Evolutionary conservation across 495 filamentous ascomycete genomes (phyloP), one percentile per base, ranked within the genome.

Genomic region (Trichoderma virens): DNA sequence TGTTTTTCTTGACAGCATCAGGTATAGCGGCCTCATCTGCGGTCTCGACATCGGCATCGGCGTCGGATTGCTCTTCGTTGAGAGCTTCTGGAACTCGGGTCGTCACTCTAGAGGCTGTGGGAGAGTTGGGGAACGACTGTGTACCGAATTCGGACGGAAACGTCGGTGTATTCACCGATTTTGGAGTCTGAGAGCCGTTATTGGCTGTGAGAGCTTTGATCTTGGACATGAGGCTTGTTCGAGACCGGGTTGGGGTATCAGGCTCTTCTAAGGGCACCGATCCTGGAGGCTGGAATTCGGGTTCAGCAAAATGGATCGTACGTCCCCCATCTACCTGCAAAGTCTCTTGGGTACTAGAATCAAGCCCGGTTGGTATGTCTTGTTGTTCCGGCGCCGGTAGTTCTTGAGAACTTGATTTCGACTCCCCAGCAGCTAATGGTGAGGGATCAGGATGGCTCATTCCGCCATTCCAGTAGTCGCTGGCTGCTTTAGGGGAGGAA

Each of bases 1-100:
- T 85, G 71, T 79, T 79, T 75, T 80, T 70, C 68, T 78, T 72
- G 0, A 67, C 64, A 0, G 62, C 75, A 5, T 82, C 83, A 11
- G 74, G 78, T 8, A 74, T 75, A 43, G 76, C 68, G 25, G 69
- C 71, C 65, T 87, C 85, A 59, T 82, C 83, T 8, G 80, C 80
- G 18, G 83, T 92, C 69, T 91, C 89, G 11, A 87, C 89, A 73
- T 92, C 89, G 5, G 89, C 89, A 75, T 92, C 89, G 6, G 70
- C 73, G 68, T 87, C 87, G 63, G 80, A 83, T 64, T 73, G 68
- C 67, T 88, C 84, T 67, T 89, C 87, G 51, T 83, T 75, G 38
- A 83, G 71, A 3, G 82, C 80, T 45, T 84, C 79, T 27, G 83
- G 72, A 16, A 73, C 62, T 20, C 78, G 71, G 4, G 69, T 64